Percentiles rank a stretch among this genome's conserved stretches.
Evolutionary conservation across 495 filamentous ascomycete species (phyloP).

Genomic region (Rostrohypoxylon terebratum): DNA sequence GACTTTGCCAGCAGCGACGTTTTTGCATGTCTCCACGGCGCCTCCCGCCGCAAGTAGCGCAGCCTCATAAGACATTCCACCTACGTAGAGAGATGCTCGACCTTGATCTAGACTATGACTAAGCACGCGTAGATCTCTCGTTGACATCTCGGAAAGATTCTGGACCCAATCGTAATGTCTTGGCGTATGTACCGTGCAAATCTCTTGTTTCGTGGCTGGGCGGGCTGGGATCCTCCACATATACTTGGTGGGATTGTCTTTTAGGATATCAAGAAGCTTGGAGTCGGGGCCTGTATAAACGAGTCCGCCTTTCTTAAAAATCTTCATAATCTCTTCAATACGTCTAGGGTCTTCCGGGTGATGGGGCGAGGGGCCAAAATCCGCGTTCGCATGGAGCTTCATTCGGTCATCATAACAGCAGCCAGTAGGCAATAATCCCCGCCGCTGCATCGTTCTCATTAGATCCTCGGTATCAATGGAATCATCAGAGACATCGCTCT

Average conservation of each 20-base stretch:
- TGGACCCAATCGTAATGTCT: slow-evolving; percentile 83
- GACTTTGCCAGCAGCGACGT: slow-evolving; percentile 79
- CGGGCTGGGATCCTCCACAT: slow-evolving; percentile 82
- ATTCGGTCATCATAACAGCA: slow-evolving; percentile 93
- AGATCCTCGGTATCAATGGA: slow-evolving; percentile 22
- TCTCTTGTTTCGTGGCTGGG: slow-evolving; percentile 78
- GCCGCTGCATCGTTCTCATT: slow-evolving; percentile 34
- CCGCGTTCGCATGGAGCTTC: slow-evolving; percentile 88
- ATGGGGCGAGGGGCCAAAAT: slow-evolving; percentile 72
- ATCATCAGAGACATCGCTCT: slow-evolving; percentile 44
- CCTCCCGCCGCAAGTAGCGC: slow-evolving; percentile 89
- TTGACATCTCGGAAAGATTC: slow-evolving; percentile 62
- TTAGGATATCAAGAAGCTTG: slow-evolving; percentile 58
- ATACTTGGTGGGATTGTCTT: slow-evolving; percentile 64
- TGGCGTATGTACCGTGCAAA: slow-evolving; percentile 78
- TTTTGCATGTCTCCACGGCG: slow-evolving; percentile 92
- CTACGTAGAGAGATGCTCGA: slow-evolving; percentile 91
- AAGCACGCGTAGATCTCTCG: slow-evolving; percentile 71
- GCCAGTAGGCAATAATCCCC: slow-evolving; percentile 70
- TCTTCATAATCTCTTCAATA: slow-evolving; percentile 89
- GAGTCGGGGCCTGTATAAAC: slow-evolving; percentile 66
- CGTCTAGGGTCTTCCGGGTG: slow-evolving; percentile 95
- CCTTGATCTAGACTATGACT: slow-evolving; percentile 68
- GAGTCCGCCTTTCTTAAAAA: slow-evolving; percentile 81
- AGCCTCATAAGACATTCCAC: slow-evolving; percentile 80